Conservation (phyloP, 148 eudicot genomes). For the Vaccinium darrowii region DNA sequence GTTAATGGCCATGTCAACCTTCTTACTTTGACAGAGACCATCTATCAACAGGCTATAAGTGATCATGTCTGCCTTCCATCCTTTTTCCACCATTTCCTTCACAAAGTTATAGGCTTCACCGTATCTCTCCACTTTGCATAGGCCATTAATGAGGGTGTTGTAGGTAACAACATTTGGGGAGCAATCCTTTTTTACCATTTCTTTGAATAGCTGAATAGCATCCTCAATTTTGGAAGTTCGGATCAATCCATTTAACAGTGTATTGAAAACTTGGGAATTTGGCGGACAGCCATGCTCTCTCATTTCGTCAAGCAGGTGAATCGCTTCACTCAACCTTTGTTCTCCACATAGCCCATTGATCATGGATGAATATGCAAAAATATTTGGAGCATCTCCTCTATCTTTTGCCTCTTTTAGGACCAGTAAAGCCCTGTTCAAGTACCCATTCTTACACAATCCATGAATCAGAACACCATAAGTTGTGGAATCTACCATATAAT, state of each 20-base stretch:
- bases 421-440: conserved; percentile 52
- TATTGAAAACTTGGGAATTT: conserved; percentile 62
- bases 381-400: conserved; percentile 35
- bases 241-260: conserved; percentile 64
- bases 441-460: conserved; percentile 69
- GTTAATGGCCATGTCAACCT: conserved; percentile 57
- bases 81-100: conserved; percentile 76
- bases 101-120: conserved; percentile 64
- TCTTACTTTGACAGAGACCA: conserved; percentile 62
- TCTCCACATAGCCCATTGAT: conserved; percentile 61
- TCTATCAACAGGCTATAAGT: conserved; percentile 72
- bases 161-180: conserved; percentile 62
- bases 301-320: conserved; percentile 45
- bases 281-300: conserved; percentile 40
- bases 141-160: conserved; percentile 69
- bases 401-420: conserved; percentile 48
- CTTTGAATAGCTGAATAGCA: conserved; percentile 46
- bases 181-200: conserved; percentile 51
- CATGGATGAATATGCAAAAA: conserved; percentile 63
- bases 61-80: conserved; percentile 59
- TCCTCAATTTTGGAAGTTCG: conserved; percentile 49
- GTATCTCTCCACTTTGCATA: conserved; percentile 65
- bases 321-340: conserved; percentile 58
- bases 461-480: conserved; percentile 64
- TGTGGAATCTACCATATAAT: conserved; percentile 47